A percentile compares a stretch with the other conserved stretches of the same genome.
These are phyloP conservation scores for Imleria badia DNA, from an alignment of 768 basidiomycete genomes.

Conservation along the genomic window DNA sequence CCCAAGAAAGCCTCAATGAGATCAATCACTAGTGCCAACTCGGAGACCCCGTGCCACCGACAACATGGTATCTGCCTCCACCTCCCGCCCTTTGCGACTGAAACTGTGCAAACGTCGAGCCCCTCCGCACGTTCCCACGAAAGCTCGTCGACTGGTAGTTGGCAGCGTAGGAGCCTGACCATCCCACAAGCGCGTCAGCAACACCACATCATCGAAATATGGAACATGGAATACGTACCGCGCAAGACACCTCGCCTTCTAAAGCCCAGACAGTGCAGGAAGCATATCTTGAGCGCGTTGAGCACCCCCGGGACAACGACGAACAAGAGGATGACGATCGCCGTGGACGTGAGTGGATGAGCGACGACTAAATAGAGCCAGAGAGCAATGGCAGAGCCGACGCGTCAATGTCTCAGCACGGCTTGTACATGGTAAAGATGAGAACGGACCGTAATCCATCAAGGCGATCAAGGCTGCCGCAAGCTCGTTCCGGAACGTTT, in stretches of 20 bases:
- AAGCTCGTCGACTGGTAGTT: slow-evolving; percentile 22
- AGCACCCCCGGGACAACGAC: slow-evolving; percentile 7
- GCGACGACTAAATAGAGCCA: neutral
- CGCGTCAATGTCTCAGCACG: no score
- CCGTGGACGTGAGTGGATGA: slow-evolving; percentile 11
- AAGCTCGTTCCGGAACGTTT: slow-evolving; percentile 19
- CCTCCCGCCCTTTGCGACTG: slow-evolving; percentile 11
- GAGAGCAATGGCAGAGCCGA: no score
- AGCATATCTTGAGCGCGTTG: neutral
- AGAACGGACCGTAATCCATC: slow-evolving; percentile 13
- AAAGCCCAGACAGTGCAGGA: slow-evolving; percentile 1
- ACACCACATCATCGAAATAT: neutral
- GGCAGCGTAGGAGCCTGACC: slow-evolving; percentile 12
- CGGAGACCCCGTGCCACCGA: neutral
- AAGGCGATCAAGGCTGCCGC: slow-evolving; percentile 6
- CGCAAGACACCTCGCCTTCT: slow-evolving; percentile 1
- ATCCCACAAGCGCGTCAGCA: neutral
- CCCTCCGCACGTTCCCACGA: slow-evolving; percentile 16
- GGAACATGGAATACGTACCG: slow-evolving; percentile 3
- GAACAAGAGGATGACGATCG: slow-evolving; percentile 12
- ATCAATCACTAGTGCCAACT: neutral
- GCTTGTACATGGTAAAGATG: no score
- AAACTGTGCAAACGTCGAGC: slow-evolving; percentile 4
- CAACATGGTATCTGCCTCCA: neutral
- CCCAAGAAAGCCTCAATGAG: neutral